phyloP scores from a whole-genome alignment of 345 rosid genomes.

The Heritiera littoralis region DNA sequence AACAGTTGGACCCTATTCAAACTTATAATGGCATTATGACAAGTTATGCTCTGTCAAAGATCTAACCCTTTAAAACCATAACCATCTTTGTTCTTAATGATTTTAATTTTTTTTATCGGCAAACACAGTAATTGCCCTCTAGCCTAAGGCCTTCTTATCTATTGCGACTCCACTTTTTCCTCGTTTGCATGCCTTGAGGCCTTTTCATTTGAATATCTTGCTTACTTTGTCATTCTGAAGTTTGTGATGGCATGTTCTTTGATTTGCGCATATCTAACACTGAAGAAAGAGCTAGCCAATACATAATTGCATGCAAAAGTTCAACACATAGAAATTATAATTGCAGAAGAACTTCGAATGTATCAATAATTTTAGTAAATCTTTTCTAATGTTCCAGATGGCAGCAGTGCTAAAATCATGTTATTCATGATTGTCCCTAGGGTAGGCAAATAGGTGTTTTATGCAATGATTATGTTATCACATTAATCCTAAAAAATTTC shows the following conservation, averaged over 20 bases:
- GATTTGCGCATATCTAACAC: background rate
- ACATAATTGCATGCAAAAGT: background rate
- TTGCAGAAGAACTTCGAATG: background rate
- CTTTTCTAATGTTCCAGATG: background rate
- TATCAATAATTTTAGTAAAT: background rate
- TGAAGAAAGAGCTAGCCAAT: background rate
- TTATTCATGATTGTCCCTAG: background rate
- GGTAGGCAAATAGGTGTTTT: background rate
- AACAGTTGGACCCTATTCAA: slow-evolving; percentile 5
- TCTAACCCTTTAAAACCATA: background rate
- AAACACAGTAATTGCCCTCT: slow-evolving; percentile 10
- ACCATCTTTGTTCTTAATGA: background rate
- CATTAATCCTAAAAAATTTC: background rate
- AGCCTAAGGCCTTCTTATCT: background rate
- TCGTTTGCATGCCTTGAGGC: background rate
- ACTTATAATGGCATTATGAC: slow-evolving; percentile 5
- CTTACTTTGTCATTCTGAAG: background rate
- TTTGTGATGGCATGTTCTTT: slow-evolving; percentile 4
- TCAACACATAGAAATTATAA: background rate
- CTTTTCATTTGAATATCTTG: background rate
- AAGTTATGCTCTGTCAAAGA: background rate
- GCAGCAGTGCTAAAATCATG: background rate
- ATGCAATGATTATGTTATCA: background rate
- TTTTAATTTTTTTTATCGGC: background rate
- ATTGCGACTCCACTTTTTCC: background rate